Conservation (phyloP, 2,329 filamentous ascomycete species). For the Lizonia empirigonia region DNA sequence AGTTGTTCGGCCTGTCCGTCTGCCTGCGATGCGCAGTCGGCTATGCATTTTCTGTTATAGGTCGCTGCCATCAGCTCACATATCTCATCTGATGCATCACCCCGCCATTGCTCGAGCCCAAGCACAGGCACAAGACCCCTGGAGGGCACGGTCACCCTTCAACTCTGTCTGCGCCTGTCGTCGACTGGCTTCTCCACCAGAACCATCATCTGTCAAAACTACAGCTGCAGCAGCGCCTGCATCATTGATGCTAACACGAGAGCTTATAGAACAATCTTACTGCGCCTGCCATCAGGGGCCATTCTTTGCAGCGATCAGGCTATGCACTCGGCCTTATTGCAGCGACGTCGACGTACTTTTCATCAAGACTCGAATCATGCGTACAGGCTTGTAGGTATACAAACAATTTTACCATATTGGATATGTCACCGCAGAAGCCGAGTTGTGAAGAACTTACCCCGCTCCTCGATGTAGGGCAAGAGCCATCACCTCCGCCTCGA, state of each 20-base stretch:
- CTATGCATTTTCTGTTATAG: constrained; percentile 9
- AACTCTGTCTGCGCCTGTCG: background rate
- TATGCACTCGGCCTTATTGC: background rate
- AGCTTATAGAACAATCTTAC: background rate
- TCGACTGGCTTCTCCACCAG: background rate
- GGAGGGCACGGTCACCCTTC: constrained; percentile 6
- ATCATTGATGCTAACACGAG: background rate
- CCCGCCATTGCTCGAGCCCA: constrained; percentile 6
- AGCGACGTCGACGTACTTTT: background rate
- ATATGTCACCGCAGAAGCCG: background rate
- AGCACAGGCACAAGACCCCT: constrained; percentile 7
- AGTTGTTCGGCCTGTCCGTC: background rate
- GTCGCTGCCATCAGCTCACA: constrained; percentile 6
- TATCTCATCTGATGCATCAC: background rate
- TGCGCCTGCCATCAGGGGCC: background rate
- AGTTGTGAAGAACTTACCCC: constrained; percentile 5
- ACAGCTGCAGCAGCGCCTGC: background rate
- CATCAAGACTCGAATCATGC: background rate
- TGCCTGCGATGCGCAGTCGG: constrained; percentile 8
- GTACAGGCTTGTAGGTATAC: background rate
- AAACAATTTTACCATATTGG: background rate
- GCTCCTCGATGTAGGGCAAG: constrained; percentile 1
- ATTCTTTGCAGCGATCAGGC: background rate
- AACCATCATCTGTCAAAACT: background rate
- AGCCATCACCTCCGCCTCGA: constrained; percentile 8